Percentiles rank a stretch among this genome's conserved stretches.
These are phyloP conservation scores for Cardiosporidium cionae DNA, from an alignment of 169 alveolate genomes.

Conservation along the genomic window DNA sequence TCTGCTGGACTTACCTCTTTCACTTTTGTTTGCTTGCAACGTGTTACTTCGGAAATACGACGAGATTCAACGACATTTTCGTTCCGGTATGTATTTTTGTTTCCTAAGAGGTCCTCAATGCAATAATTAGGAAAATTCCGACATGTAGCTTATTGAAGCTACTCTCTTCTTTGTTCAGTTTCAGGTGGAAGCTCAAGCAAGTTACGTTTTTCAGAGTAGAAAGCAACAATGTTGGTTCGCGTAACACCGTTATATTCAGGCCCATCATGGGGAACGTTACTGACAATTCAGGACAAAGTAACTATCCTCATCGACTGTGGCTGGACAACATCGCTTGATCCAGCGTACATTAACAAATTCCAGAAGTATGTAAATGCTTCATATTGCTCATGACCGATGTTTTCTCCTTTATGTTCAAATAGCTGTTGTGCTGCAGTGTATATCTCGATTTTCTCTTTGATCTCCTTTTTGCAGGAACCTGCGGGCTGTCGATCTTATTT, in stretches of 20 bases:
- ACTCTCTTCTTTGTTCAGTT: too few relatives aligned
- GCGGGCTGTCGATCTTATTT: not conserved
- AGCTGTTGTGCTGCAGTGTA: not conserved
- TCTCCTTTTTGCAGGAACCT: not conserved
- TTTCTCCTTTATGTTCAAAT: not conserved
- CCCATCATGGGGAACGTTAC: not conserved
- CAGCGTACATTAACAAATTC: not conserved
- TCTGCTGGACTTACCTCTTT: too few relatives aligned
- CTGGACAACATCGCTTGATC: not conserved
- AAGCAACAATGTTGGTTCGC: not conserved
- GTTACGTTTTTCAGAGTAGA: too few relatives aligned
- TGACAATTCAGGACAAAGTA: not conserved
- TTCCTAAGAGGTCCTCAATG: too few relatives aligned
- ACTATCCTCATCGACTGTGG: not conserved
- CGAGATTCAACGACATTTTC: too few relatives aligned
- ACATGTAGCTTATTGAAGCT: too few relatives aligned
- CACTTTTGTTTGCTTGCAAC: too few relatives aligned
- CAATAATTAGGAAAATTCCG: too few relatives aligned
- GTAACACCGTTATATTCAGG: not conserved
- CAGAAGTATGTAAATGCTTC: not conserved
- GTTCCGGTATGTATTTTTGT: too few relatives aligned
- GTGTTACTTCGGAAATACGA: too few relatives aligned
- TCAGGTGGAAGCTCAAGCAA: too few relatives aligned
- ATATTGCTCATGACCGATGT: not conserved
- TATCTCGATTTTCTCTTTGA: not conserved